These are phyloP conservation scores for Aspergillus jensenii DNA, from an alignment of 2,329 filamentous ascomycete species.

Conservation along the genomic window DNA sequence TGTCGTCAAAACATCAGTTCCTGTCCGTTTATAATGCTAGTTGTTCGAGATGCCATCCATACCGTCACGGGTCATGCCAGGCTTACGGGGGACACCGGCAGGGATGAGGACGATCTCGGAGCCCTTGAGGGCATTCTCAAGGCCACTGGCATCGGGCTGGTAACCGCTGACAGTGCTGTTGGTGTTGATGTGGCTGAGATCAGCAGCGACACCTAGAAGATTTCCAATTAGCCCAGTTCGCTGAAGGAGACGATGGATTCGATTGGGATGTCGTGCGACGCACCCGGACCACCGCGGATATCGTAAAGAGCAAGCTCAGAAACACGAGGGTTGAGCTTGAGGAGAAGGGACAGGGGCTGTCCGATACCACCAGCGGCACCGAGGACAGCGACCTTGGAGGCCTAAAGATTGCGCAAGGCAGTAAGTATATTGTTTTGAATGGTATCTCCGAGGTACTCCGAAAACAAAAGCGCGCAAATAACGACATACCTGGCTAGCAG, in stretches of 20 bases:
- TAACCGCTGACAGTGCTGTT: slow-evolving; percentile 93
- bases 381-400: slow-evolving; percentile 96
- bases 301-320: slow-evolving; percentile 95
- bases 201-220: slow-evolving; percentile 84
- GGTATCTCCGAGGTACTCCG: slow-evolving; percentile 12
- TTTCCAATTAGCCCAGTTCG: slow-evolving; percentile 12
- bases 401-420: slow-evolving; percentile 51
- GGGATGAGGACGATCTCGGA: slow-evolving; percentile 96
- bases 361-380: slow-evolving; percentile 97
- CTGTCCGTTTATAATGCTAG: neutral
- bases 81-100: slow-evolving; percentile 97
- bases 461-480: slow-evolving; percentile 8
- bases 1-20: slow-evolving; percentile 27
- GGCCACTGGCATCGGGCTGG: slow-evolving; percentile 72
- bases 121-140: slow-evolving; percentile 77
- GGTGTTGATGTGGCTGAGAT: slow-evolving; percentile 99
- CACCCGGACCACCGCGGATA: slow-evolving; percentile 91
- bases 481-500: slow-evolving; percentile 68
- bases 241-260: neutral
- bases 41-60: slow-evolving; percentile 25
- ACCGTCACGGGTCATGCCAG: slow-evolving; percentile 98
- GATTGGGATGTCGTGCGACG: slow-evolving; percentile 34
- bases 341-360: slow-evolving; percentile 92
- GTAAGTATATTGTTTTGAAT: slow-evolving; percentile 15
- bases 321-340: slow-evolving; percentile 98